Percentiles rank a stretch among this genome's conserved stretches.
Evolutionary conservation across 768 basidiomycete genomes (phyloP).

Genomic region (Suillus spraguei): DNA sequence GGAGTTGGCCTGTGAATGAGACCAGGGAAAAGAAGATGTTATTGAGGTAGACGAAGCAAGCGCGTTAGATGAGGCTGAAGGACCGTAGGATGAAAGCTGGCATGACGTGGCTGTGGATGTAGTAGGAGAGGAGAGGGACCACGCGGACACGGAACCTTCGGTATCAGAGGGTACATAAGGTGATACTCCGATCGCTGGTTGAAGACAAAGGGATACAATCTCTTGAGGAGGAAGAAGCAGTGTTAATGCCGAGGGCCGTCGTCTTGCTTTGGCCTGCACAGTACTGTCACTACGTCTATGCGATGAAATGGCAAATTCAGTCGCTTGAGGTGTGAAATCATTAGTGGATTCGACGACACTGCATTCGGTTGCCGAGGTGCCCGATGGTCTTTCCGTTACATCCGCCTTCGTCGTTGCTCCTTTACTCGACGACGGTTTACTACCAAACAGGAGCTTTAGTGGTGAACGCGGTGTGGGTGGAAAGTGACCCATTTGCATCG

Average conservation of each 20-base stretch:
- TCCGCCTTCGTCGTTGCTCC: neutral
- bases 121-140: slow-evolving; percentile 19
- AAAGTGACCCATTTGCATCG: slow-evolving; percentile 9
- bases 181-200: slow-evolving; percentile 24
- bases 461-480: slow-evolving; percentile 9
- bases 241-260: slow-evolving; percentile 18
- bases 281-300: slow-evolving; percentile 2
- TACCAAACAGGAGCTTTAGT: slow-evolving; percentile 14
- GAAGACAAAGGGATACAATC: slow-evolving; percentile 9
- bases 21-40: slow-evolving; percentile 20
- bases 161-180: slow-evolving; percentile 28
- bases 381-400: slow-evolving; percentile 11
- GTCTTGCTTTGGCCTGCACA: slow-evolving; percentile 9
- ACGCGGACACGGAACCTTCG: slow-evolving; percentile 12
- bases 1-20: slow-evolving; percentile 25
- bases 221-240: slow-evolving; percentile 19
- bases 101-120: slow-evolving; percentile 10
- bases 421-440: slow-evolving; percentile 8
- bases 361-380: slow-evolving; percentile 13
- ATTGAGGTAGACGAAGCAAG: slow-evolving; percentile 7
- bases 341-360: slow-evolving; percentile 16
- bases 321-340: slow-evolving; percentile 28
- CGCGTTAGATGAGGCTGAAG: slow-evolving; percentile 5
- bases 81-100: slow-evolving; percentile 12
- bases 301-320: slow-evolving; percentile 16